These are phyloP conservation scores for Apiotrichum akiyoshidainum DNA, from an alignment of 1,284 basidiomycete genomes.

Conservation along the genomic window DNA sequence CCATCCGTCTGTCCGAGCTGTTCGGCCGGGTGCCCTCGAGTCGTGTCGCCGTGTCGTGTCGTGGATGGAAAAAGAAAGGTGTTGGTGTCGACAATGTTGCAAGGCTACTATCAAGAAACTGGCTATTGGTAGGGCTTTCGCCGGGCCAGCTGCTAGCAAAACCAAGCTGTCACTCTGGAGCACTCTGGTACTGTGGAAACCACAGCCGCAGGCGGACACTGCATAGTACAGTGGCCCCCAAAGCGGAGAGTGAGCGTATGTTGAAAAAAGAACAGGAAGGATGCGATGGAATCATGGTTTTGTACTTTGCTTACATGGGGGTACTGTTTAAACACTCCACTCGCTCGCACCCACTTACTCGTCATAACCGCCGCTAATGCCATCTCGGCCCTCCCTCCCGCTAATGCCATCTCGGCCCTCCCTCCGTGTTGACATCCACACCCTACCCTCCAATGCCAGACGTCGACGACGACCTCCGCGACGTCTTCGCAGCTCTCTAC, in stretches of 20 bases:
- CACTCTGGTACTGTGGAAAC: background rate
- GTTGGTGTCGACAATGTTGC: conserved; percentile 10
- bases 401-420: too few species aligned
- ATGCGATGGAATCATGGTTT: too few species aligned
- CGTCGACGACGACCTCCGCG: conserved; percentile 16
- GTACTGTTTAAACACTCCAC: background rate
- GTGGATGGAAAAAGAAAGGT: too few species aligned
- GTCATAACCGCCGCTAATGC: too few species aligned
- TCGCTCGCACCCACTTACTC: background rate
- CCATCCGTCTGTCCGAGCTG: too few species aligned
- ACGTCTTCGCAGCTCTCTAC: conserved; percentile 17
- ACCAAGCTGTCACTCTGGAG: conserved; percentile 16
- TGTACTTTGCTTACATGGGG: too few species aligned
- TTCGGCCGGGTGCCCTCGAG: too few species aligned
- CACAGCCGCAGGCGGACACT: background rate
- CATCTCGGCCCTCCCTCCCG: too few species aligned
- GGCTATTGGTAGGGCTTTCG: conserved; percentile 10
- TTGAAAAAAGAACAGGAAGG: background rate
- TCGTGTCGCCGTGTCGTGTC: too few species aligned
- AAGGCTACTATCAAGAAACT: conserved; percentile 26
- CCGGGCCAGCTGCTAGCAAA: conserved; percentile 22
- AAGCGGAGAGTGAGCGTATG: background rate
- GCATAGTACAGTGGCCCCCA: background rate
- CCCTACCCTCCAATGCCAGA: background rate
- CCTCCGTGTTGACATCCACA: background rate